phyloP scores from a whole-genome alignment of 768 basidiomycete species.

The Mycena leptocephala region DNA sequence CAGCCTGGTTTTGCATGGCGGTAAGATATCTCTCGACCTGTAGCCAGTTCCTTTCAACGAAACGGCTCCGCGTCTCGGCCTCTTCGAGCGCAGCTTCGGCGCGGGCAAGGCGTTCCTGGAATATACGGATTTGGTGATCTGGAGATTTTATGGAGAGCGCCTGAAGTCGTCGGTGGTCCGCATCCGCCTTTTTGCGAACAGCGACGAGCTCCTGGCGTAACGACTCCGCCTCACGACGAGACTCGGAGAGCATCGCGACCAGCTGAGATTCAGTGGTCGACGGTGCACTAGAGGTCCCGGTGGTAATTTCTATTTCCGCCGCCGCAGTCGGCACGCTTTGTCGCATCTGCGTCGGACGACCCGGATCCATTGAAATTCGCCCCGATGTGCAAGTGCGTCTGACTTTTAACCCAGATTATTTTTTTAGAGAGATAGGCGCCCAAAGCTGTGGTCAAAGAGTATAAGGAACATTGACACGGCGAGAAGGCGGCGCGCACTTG shows the following conservation, averaged over 20 bases:
- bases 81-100: constrained; percentile 33
- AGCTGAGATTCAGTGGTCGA: constrained; percentile 25
- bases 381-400: not conserved
- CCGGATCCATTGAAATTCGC: constrained; percentile 8
- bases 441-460: constrained; percentile 1
- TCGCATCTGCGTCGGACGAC: not conserved
- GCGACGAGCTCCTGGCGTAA: constrained; percentile 29
- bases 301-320: constrained; percentile 25
- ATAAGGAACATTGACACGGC: constrained; percentile 28
- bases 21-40: constrained; percentile 28
- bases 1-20: constrained; percentile 25
- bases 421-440: not conserved
- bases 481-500: constrained; percentile 28
- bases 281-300: constrained; percentile 1
- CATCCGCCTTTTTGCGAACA: constrained; percentile 27
- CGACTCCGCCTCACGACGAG: constrained; percentile 29
- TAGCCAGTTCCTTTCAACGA: constrained; percentile 30
- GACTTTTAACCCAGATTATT: not conserved
- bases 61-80: constrained; percentile 24
- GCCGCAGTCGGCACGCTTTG: not conserved
- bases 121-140: constrained; percentile 10
- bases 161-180: constrained; percentile 26
- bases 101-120: constrained; percentile 23
- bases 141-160: constrained; percentile 12
- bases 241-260: constrained; percentile 24